Percentiles rank a stretch among this genome's conserved stretches.
phyloP scores from a whole-genome alignment of 345 rosid species.

The Adansonia digitata region DNA sequence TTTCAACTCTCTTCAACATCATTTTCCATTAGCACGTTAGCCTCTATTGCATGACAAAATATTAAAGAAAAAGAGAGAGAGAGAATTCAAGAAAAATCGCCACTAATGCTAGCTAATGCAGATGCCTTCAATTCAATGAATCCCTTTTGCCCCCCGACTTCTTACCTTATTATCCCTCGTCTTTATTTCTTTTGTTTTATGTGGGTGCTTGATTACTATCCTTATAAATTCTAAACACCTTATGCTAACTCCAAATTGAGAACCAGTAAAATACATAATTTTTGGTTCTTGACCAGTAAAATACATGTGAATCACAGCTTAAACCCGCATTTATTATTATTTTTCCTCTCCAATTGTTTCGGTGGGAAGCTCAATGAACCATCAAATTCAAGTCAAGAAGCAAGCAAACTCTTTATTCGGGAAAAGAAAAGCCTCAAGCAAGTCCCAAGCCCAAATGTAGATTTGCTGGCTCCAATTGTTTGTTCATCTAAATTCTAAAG shows the following conservation, averaged over 20 bases:
- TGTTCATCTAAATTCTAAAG: neutral
- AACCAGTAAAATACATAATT: neutral
- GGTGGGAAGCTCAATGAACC: neutral
- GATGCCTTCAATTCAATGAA: neutral
- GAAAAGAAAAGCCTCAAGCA: neutral
- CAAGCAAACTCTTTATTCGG: neutral
- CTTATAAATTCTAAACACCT: too few species aligned
- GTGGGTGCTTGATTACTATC: too few species aligned
- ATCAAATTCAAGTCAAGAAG: neutral
- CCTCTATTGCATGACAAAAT: neutral
- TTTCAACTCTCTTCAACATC: too few species aligned
- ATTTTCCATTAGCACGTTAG: neutral
- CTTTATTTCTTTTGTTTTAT: neutral
- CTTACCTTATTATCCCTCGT: neutral
- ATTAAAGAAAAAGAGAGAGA: neutral
- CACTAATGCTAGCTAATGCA: conserved; percentile 5
- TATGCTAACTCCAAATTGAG: too few species aligned
- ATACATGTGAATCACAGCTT: neutral
- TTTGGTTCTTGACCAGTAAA: too few species aligned
- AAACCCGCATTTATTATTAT: neutral
- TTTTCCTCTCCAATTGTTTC: neutral
- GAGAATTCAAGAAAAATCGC: neutral
- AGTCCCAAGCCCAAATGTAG: neutral
- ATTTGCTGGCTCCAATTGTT: neutral
- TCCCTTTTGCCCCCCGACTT: neutral